These are phyloP conservation scores for Trichoderma sp. DNA, from an alignment of 2,329 filamentous ascomycete species.

Conservation along the genomic window DNA sequence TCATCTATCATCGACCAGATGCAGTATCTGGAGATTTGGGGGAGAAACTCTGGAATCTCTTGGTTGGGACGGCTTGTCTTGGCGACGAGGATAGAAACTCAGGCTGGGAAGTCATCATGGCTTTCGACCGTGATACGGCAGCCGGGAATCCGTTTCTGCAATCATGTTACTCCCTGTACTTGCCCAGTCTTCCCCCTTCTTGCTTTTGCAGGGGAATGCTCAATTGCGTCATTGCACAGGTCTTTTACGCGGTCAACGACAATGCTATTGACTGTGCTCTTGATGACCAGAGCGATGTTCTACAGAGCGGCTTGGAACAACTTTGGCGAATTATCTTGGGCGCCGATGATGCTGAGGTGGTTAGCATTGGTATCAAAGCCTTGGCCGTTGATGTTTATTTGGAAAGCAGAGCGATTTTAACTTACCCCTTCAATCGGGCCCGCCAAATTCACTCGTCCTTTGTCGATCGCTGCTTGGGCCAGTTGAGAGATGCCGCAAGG, in stretches of 20 bases:
- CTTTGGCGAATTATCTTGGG: conserved; percentile 83
- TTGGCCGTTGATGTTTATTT: conserved; percentile 74
- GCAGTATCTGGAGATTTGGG: conserved; percentile 65
- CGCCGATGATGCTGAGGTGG: conserved; percentile 65
- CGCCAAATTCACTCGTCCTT: conserved; percentile 67
- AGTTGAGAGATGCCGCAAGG: conserved; percentile 64
- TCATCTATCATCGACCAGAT: conserved; percentile 63
- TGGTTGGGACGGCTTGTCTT: conserved; percentile 66
- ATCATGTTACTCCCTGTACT: conserved; percentile 56
- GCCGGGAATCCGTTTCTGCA: conserved; percentile 59
- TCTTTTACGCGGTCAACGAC: conserved; percentile 51
- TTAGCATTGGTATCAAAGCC: conserved; percentile 66
- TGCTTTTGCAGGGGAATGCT: conserved; percentile 64
- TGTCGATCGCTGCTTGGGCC: conserved; percentile 71
- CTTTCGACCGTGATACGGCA: conserved; percentile 43
- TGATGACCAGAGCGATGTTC: conserved; percentile 54
- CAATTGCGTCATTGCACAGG: conserved; percentile 60
- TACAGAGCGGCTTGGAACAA: conserved; percentile 63
- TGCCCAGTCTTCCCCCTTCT: conserved; percentile 58
- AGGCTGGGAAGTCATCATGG: conserved; percentile 69
- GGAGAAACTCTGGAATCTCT: conserved; percentile 67
- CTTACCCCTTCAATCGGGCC: conserved; percentile 52
- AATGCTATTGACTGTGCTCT: conserved; percentile 46
- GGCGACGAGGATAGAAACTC: conserved; percentile 62
- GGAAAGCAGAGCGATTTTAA: conserved; percentile 53